Base-by-base conservation (phyloP, 2,329 filamentous ascomycete species). In the Catunica adiposa region DNA sequence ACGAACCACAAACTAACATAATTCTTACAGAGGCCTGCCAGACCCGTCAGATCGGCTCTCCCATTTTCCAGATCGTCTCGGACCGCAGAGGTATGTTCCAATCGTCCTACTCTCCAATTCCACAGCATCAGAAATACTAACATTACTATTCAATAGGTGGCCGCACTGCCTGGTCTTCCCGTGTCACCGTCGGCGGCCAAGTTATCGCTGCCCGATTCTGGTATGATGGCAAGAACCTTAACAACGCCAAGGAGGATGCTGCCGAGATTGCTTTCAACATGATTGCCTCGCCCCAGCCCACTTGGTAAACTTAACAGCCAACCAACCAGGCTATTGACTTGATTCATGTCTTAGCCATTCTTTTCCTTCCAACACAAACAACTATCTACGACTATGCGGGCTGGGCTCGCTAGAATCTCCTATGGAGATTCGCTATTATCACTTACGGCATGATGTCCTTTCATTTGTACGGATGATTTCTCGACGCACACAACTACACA, bases 241-340 rank as follows among this genome's bases (percentile, higher is more conserved):
- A 89, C 73, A 94, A 94, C 64, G 88, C 88, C 58, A 83, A 80
- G 69, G 89, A 95, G 68, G 89, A 95, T 66, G 89, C 87, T n/a
- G 88, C 89, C 61, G 87, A 95, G 69, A 77, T 84, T 59, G 88
- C 88, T 25, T 68, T 85, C 59, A 77, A 74, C 64, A 77, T 74
- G 69, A 67, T 86, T 14, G 50, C 37, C n/a, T n/a, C 11, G 29
- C 29, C 8, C 40, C 15, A 3, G 15, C 22, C 37, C 37, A 3
- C 46, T 51, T 38, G 37, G 25, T 34, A 38, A 50, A 25, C 20
- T 23, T n/a, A n/a, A n/a, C n/a, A n/a, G n/a, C n/a, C n/a, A n/a
- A 52, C 3, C 11, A 26, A 20, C 17, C 17, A 7, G 42, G 4
- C 34, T 40, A 22, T 23, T 17, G 9, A n/a, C 14, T 42, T 2